phyloP scores from a whole-genome alignment of 139 green algal genomes.

The Picochlorum costavermella region DNA sequence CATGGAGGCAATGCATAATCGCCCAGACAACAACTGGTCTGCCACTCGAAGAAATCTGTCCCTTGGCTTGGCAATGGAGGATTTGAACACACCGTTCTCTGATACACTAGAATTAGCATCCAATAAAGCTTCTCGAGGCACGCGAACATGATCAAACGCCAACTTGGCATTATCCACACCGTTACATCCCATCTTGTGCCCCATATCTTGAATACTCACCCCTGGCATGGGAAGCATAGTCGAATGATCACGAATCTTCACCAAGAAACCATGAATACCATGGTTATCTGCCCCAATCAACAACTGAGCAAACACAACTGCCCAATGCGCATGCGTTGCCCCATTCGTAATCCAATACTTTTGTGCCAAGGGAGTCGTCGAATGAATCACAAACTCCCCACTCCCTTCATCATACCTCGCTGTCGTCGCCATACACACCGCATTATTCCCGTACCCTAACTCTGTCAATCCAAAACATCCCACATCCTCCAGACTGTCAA shows the following conservation, averaged over 20 bases:
- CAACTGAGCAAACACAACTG: constrained; percentile 80
- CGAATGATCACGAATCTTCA: constrained; percentile 59
- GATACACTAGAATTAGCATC: constrained; percentile 56
- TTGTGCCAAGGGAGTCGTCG: not conserved
- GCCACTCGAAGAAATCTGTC: constrained; percentile 72
- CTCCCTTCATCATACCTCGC: constrained; percentile 51
- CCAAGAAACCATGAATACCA: constrained; percentile 85
- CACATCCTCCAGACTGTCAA: constrained; percentile 60
- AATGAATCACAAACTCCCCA: constrained; percentile 25
- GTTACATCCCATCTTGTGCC: constrained; percentile 86
- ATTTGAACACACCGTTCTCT: constrained; percentile 57
- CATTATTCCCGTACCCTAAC: constrained; percentile 90
- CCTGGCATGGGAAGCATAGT: constrained; percentile 20
- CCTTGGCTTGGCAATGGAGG: constrained; percentile 44
- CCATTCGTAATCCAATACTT: constrained; percentile 87
- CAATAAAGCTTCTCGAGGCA: constrained; percentile 62
- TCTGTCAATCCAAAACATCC: constrained; percentile 91
- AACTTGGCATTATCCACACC: constrained; percentile 89
- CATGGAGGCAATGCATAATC: constrained; percentile 86
- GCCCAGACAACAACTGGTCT: constrained; percentile 82
- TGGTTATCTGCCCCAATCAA: constrained; percentile 51
- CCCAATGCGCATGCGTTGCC: constrained; percentile 70
- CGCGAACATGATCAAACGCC: constrained; percentile 62
- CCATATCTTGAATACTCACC: constrained; percentile 42
- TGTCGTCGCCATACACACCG: constrained; percentile 87